A percentile compares a stretch with the other conserved stretches of the same genome.
Evolutionary conservation across 2,329 filamentous ascomycete species (phyloP).

Genomic region (Didymella pinodella): DNA sequence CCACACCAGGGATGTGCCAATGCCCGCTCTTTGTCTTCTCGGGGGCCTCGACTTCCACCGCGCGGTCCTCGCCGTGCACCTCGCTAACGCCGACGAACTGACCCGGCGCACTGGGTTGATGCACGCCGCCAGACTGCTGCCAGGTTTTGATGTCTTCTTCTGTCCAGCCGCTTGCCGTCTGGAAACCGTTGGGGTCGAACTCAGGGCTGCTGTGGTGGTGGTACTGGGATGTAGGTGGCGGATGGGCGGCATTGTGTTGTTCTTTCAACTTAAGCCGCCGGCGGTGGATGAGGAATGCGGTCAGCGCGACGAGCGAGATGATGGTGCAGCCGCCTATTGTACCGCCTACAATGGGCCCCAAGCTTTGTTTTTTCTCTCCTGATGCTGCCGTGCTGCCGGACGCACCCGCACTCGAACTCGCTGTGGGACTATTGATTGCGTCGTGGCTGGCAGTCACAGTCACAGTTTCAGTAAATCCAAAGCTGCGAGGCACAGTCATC

Average conservation of each 20-base stretch:
- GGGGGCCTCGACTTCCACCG: slow-evolving; percentile 16
- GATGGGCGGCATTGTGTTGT: not conserved
- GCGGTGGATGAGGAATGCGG: slow-evolving; percentile 34
- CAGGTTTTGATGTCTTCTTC: slow-evolving; percentile 9
- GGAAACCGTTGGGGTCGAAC: slow-evolving; percentile 14
- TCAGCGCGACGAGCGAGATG: slow-evolving; percentile 34
- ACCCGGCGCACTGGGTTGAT: not conserved
- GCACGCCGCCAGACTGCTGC: slow-evolving; percentile 4
- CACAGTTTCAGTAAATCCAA: too few relatives aligned
- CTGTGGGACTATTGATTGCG: too few relatives aligned
- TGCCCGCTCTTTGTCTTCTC: slow-evolving; percentile 5
- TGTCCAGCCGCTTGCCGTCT: not conserved
- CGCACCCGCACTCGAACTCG: too few relatives aligned
- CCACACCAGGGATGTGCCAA: not conserved
- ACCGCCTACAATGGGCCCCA: slow-evolving; percentile 46
- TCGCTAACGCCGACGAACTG: slow-evolving; percentile 5
- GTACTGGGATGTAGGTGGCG: not conserved
- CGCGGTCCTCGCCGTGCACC: slow-evolving; percentile 15
- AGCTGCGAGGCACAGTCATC: slow-evolving; percentile 24
- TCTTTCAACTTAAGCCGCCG: slow-evolving; percentile 12
- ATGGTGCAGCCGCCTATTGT: slow-evolving; percentile 42
- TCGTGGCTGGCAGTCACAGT: too few relatives aligned
- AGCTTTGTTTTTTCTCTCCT: slow-evolving; percentile 21
- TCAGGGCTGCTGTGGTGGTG: slow-evolving; percentile 10
- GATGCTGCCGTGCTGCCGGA: too few relatives aligned